Base-by-base conservation (phyloP, 2,329 filamentous ascomycete species). In the Chaetomium sp. region DNA sequence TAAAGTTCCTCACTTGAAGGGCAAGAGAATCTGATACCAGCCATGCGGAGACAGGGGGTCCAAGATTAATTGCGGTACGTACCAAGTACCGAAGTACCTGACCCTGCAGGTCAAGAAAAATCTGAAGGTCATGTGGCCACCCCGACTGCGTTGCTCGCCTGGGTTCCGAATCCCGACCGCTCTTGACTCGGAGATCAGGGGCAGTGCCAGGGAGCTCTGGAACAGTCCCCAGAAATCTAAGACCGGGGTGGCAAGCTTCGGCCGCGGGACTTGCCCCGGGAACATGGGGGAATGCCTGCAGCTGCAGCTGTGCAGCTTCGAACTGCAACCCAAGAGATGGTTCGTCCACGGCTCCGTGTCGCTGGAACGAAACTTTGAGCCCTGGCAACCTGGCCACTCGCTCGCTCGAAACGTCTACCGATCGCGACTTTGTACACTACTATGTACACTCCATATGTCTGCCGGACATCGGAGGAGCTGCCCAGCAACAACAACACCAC, bases 81-180 rank as follows among this genome's bases (percentile, higher is more conserved):
- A 49, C 8, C 7, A 37, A 19, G 34, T 37, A 37, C 19, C 46
- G 10, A 48, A 6, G 35, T 38, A 34, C 37, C 8, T 12, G 37
- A 36, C 46, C 12, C 40, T 56, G 40, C 32, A 37, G 12, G 50
- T 47, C 52, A 51, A 32, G 27, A 33, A 58, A 49, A 52, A 37
- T 44, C 48, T 49, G 49, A 4, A 44, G 56, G 52, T 58, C 52
- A 52, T 58, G 56, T 58, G 56, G 43, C 44, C 49, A 49, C 44
- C 48, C 33, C 4, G n/a, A 37, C 35, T 14, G 43, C 19, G 19
- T 27, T 27, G 19, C 19, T 27, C 19, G 19, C 40, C 51, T 52
- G 42, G 52, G 42, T 52, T 54, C 48, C 48, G 52, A 54, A 54
- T 49, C 52, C 55, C 55, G 55, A 54, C 19, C 43, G 35, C 40